phyloP scores from a whole-genome alignment of 169 alveolate species.

The Cryptosporidium canis region DNA sequence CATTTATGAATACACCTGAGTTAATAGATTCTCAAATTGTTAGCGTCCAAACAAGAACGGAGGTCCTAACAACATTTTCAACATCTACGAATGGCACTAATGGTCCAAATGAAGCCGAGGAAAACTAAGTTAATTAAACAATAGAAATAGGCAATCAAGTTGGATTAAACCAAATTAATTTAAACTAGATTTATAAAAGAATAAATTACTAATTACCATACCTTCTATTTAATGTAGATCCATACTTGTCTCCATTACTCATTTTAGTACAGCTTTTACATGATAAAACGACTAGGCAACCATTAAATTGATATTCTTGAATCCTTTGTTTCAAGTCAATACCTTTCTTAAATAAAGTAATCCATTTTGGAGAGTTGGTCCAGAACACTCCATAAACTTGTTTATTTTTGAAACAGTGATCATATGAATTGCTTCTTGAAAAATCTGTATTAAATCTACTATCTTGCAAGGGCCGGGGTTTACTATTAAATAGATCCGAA shows the following conservation, averaged over 20 bases:
- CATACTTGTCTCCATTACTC: neutral
- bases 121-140: neutral
- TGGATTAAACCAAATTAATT: neutral
- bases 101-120: neutral
- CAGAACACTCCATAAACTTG: slow-evolving; percentile 26
- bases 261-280: neutral
- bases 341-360: slow-evolving; percentile 4
- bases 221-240: neutral
- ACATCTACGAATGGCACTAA: neutral
- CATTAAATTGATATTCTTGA: neutral
- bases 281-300: slow-evolving; percentile 34
- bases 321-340: neutral
- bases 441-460: neutral
- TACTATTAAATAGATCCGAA: neutral
- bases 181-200: neutral
- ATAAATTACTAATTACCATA: slow-evolving; percentile 19
- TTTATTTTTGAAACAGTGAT: neutral
- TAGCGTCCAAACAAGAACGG: neutral
- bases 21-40: neutral
- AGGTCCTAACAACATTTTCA: neutral
- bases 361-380: slow-evolving; percentile 49
- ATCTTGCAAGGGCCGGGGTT: neutral
- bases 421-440: neutral
- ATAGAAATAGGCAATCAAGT: neutral
- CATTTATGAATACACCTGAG: neutral